Conservation (phyloP, 306 rosid genomes). For the Prinsepia uniflora region DNA sequence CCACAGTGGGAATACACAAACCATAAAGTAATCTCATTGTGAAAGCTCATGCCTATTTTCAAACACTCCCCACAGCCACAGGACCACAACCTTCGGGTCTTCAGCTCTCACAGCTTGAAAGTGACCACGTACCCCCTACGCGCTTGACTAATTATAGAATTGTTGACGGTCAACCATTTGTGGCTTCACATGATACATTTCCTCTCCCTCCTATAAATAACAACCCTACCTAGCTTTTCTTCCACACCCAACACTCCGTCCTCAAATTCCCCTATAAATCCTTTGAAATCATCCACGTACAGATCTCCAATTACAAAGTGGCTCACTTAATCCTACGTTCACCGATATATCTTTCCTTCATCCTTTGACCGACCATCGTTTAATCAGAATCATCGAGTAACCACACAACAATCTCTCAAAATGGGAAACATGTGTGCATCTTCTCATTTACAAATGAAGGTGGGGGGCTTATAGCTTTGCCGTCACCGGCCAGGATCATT, state of each 20-base stretch:
- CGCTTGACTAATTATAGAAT: background rate
- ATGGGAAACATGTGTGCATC: constrained; percentile 60
- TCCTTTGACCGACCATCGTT: too few relatives aligned
- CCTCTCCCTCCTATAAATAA: constrained; percentile 7
- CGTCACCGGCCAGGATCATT: constrained; percentile 37
- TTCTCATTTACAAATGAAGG: constrained; percentile 24
- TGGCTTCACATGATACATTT: background rate
- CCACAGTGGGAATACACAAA: background rate
- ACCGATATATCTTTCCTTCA: too few relatives aligned
- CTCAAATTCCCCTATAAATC: background rate
- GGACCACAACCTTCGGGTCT: too few relatives aligned
- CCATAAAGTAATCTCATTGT: background rate
- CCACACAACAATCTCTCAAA: background rate
- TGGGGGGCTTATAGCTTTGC: constrained; percentile 20
- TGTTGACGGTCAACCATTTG: background rate
- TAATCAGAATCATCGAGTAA: too few relatives aligned
- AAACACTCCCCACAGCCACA: background rate
- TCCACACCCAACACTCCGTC: background rate
- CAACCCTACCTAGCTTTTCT: constrained; percentile 3
- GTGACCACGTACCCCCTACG: background rate
- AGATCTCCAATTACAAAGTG: too few relatives aligned
- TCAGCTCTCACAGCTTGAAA: background rate
- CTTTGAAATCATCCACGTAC: too few relatives aligned
- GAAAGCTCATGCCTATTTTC: background rate
- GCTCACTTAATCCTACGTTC: too few relatives aligned